Evolutionary conservation across 345 rosid genomes (phyloP), one percentile per base, ranked within the genome.

Genomic region (Sapria himalayana): DNA sequence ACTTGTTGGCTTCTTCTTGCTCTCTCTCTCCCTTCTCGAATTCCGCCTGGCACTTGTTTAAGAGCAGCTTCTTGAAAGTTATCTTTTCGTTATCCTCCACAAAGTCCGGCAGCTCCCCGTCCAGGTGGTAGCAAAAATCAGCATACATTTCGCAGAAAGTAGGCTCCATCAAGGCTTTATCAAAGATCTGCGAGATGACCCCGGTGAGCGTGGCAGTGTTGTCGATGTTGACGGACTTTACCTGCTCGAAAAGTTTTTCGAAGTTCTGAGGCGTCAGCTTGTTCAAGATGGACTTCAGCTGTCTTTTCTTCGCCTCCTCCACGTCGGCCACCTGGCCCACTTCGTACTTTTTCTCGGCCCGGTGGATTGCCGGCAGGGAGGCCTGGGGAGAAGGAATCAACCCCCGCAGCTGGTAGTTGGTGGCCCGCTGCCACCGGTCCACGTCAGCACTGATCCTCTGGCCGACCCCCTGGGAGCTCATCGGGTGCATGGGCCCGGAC

Each of bases 111-210:
- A 89, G 65, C 29, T 61, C 85, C 41, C 59, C 60, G 22, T 91
- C 78, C 24, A 84, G 85, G 57, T 56, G 67, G 18, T 7, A 4
- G 56, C 99, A 91, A 55, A 84, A 77, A 57, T 77, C 54, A 9
- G 92, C 92, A 67, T 77, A 91, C 93, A 91, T 91, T 60, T 91
- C 93, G 68, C 93, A 77, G 55, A 91, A 91, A 39, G 95, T 84
- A 36, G 95, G 99, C 69, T 84, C 95, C 85, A 73, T 84, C 40
- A 84, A 70, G 54, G 99, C 99, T 69, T 80, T 84, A 60, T 84
- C 93, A 65, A 84, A 91, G 54, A 89, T 89, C 67, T 82, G 98
- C 6, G 81, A 71, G 54, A 89, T 77, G 37, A 89, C 79, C 29
- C 86, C 79, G 10, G 27, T 50, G 52, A 89, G 99, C 4, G 93